phyloP scores from a whole-genome alignment of 2,329 filamentous ascomycete species.

The Knoxdaviesia capensis region DNA sequence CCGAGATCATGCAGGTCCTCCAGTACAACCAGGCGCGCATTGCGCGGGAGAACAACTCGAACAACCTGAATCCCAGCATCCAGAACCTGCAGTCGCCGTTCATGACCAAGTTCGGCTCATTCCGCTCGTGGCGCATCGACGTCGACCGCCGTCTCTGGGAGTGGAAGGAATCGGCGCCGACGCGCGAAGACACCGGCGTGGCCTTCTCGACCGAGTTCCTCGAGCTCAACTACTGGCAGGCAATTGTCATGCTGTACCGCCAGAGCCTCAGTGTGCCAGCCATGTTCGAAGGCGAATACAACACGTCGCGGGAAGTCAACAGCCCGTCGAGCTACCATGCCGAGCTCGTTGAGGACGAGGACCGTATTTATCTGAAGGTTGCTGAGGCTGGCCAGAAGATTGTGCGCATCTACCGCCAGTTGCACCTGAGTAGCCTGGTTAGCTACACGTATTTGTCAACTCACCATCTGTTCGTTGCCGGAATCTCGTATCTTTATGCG shows the following conservation, averaged over 20 bases:
- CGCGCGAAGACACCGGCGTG: slow-evolving; percentile 61
- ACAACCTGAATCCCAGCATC: slow-evolving; percentile 50
- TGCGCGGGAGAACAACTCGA: slow-evolving; percentile 45
- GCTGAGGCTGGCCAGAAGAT: slow-evolving; percentile 91
- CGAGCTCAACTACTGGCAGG: slow-evolving; percentile 95
- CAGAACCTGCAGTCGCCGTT: slow-evolving; percentile 72
- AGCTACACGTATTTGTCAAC: slow-evolving; percentile 94
- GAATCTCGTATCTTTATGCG: slow-evolving; percentile 87
- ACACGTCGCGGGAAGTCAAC: slow-evolving; percentile 42
- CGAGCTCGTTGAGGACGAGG: slow-evolving; percentile 62
- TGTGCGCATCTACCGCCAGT: slow-evolving; percentile 69
- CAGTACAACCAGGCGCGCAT: slow-evolving; percentile 80
- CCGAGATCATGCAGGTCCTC: slow-evolving; percentile 83
- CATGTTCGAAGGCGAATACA: slow-evolving; percentile 62
- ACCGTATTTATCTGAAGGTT: slow-evolving; percentile 82
- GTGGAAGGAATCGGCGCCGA: slow-evolving; percentile 73
- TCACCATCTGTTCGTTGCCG: slow-evolving; percentile 93
- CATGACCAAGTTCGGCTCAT: slow-evolving; percentile 63
- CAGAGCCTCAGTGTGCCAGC: slow-evolving; percentile 76
- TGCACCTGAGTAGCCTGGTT: slow-evolving; percentile 73
- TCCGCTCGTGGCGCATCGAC: slow-evolving; percentile 72
- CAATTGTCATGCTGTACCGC: slow-evolving; percentile 85
- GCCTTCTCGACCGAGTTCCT: slow-evolving; percentile 78
- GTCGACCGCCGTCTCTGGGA: slow-evolving; percentile 66
- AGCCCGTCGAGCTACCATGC: slow-evolving; percentile 39